phyloP scores from a whole-genome alignment of 305 asterid genomes.

The Solanum hybrid region DNA sequence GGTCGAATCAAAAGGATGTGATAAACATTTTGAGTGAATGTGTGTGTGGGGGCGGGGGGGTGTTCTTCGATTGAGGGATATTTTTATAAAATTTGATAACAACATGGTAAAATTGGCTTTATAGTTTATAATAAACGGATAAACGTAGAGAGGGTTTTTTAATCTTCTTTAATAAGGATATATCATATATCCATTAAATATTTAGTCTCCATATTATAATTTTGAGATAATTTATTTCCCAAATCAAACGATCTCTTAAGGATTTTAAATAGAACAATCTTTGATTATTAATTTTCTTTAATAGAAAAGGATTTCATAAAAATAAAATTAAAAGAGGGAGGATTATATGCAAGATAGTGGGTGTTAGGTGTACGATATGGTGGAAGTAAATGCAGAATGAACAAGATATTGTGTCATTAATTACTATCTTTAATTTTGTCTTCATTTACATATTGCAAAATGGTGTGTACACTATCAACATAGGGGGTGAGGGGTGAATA shows the following conservation, averaged over 20 bases:
- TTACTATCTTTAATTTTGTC: not conserved
- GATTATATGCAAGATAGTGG: not conserved
- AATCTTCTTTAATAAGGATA: not conserved
- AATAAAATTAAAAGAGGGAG: not conserved
- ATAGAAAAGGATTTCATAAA: not conserved
- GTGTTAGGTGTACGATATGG: not conserved
- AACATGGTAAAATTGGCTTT: not conserved
- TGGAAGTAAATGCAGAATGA: not conserved
- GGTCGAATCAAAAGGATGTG: not conserved
- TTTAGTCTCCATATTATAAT: not conserved
- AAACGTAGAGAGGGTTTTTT: rapidly evolving
- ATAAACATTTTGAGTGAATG: too few relatives aligned
- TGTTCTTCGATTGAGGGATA: not conserved
- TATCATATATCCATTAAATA: not conserved
- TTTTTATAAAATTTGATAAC: not conserved
- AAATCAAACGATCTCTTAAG: not conserved
- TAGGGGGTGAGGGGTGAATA: too few relatives aligned
- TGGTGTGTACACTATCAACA: too few relatives aligned
- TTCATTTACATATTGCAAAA: not conserved
- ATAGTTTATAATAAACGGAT: not conserved
- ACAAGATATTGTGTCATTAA: not conserved
- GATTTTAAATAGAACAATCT: not conserved
- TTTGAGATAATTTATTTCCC: not conserved
- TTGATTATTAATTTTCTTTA: not conserved
- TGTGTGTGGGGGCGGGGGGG: too few relatives aligned